These are phyloP conservation scores for Calonectria montana DNA, from an alignment of 2,329 filamentous ascomycete species.

Conservation along the genomic window DNA sequence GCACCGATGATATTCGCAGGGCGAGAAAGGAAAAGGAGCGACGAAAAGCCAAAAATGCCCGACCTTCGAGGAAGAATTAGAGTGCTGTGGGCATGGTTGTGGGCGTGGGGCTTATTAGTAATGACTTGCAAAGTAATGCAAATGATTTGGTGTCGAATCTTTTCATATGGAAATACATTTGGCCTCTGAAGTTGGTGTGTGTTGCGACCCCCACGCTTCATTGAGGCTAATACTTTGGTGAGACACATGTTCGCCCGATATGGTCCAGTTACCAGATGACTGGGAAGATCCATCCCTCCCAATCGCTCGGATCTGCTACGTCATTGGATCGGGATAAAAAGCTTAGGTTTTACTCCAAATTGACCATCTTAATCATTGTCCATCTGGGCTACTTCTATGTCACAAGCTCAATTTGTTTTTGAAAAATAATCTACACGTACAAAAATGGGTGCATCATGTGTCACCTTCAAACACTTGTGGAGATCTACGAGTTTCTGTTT, in stretches of 20 bases:
- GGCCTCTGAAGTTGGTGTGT: neutral
- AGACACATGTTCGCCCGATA: conserved; percentile 6
- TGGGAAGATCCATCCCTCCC: conserved; percentile 10
- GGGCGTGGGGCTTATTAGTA: conserved; percentile 3
- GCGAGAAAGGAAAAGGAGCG: conserved; percentile 81
- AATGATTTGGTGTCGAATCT: neutral
- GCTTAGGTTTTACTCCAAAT: neutral
- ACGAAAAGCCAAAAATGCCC: conserved; percentile 87
- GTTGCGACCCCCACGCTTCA: conserved; percentile 21
- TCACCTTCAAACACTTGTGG: too few relatives aligned
- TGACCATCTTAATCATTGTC: too few relatives aligned
- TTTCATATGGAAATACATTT: neutral
- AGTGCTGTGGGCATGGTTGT: conserved; percentile 1
- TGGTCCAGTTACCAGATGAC: neutral
- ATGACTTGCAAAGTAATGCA: neutral
- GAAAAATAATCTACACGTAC: neutral
- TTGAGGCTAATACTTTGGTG: conserved; percentile 11
- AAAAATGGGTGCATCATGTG: too few relatives aligned
- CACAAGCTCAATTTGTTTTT: neutral
- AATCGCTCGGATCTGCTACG: conserved; percentile 11
- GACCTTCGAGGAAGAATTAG: conserved; percentile 73
- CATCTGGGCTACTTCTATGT: neutral
- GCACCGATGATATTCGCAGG: conserved; percentile 86
- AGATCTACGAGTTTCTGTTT: neutral
- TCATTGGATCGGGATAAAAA: neutral